Base-by-base conservation (phyloP, 345 rosid genomes). In the Euphorbia lathyris region DNA sequence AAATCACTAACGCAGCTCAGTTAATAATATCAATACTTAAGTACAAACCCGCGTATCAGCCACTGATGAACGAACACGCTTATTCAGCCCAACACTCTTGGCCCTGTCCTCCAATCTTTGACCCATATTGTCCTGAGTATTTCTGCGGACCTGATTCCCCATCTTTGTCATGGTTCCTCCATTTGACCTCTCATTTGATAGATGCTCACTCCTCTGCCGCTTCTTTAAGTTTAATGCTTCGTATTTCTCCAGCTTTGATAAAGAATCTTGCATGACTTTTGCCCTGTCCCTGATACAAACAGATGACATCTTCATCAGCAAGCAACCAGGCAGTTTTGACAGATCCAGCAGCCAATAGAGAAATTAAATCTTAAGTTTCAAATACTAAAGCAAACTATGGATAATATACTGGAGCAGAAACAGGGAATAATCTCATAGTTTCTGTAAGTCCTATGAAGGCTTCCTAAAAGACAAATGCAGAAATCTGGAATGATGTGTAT, bases 41-140 rank as follows among this genome's bases (percentile, higher is more conserved):
- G 73, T 62, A 88, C 93, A 82, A 82, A 91, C 97, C 99, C 84
- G 89, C 80, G 85, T 74, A 81, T 90, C 97, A 43, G 82, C 83
- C 57, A 82, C 76, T 65, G 91, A 62, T 0, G 91, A 79, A 50
- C 94, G 92, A 75, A 79, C 83, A 73, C 97, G 97, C 80, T 90
- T 95, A 73, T 86, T 86, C 77, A 84, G 79, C 68, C 91, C 97
- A 85, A 72, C 77, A 80, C 69, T 83, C 82, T 90, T 95, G 42
- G 87, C 75, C 72, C 86, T 92, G 69, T 95, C 90, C 75, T 92
- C 97, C 57, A 76, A 71, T 77, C 89, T 90, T 73, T 84, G 96
- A 72, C 71, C 78, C 80, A 83, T 77, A 70, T 70, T 32, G 22
- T 88, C 97, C 58, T 74, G 83, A 56, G 85, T 72, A 63, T 77